Percentiles rank a stretch among this genome's conserved stretches.
These are phyloP conservation scores for Penicillium pancosmium DNA, from an alignment of 495 filamentous ascomycete genomes.

Conservation along the genomic window DNA sequence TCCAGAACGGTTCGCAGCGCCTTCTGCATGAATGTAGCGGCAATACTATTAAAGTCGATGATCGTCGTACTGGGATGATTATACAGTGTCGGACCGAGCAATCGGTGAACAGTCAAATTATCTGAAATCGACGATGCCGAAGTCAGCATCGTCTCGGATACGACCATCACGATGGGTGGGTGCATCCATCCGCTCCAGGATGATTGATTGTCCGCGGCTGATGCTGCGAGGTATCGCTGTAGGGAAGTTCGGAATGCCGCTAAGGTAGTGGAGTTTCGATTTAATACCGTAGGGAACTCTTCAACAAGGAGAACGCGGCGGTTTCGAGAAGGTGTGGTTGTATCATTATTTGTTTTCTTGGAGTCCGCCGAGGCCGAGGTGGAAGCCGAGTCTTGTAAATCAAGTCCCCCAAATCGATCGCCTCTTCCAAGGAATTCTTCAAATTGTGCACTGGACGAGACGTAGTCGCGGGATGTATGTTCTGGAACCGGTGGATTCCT, in stretches of 20 bases:
- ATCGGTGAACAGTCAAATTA: constrained; percentile 84
- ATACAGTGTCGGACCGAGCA: constrained; percentile 83
- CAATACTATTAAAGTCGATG: constrained; percentile 91
- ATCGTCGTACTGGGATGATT: constrained; percentile 72
- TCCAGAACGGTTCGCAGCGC: constrained; percentile 76
- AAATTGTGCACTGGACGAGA: constrained; percentile 74
- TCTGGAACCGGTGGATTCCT: constrained; percentile 71
- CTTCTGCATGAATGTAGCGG: constrained; percentile 81
- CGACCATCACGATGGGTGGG: constrained; percentile 81
- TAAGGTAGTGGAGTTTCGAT: constrained; percentile 65
- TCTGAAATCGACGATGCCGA: constrained; percentile 76
- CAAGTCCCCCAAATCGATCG: constrained; percentile 75
- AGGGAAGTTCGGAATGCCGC: constrained; percentile 76
- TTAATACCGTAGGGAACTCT: constrained; percentile 88
- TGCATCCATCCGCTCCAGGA: constrained; percentile 31
- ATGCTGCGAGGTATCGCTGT: constrained; percentile 66
- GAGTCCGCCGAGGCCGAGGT: neutral
- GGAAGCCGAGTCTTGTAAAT: constrained; percentile 39
- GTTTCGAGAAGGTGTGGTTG: constrained; percentile 17
- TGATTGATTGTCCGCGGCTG: constrained; percentile 27
- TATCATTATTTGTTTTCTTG: constrained; percentile 2
- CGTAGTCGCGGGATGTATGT: constrained; percentile 56
- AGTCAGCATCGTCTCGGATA: constrained; percentile 83
- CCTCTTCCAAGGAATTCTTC: constrained; percentile 86
- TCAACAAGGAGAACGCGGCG: constrained; percentile 78